These are phyloP conservation scores for Metschnikowia matae DNA, from an alignment of 805 yeast genomes.

Conservation along the genomic window DNA sequence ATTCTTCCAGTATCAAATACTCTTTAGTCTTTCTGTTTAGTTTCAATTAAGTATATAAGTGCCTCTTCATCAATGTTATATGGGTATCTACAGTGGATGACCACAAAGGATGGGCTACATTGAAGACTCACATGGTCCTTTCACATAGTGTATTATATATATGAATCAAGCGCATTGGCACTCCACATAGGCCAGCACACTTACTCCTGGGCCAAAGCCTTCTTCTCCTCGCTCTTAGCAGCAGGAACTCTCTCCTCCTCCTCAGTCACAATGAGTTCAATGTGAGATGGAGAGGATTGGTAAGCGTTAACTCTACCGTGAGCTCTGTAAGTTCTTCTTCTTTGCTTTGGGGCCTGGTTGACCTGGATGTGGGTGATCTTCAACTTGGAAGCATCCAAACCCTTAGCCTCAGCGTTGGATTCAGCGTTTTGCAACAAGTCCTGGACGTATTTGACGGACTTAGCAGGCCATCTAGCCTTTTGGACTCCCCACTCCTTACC, in stretches of 20 bases:
- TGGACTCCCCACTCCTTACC: conserved; percentile 99
- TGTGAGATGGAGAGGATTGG: conserved; percentile 98
- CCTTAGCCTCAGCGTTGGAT: conserved; percentile 96
- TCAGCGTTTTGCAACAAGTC: conserved; percentile 96
- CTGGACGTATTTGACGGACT: conserved; percentile 92
- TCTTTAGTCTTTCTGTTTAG: too few species aligned
- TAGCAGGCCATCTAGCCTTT: conserved; percentile 99
- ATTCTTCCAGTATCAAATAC: too few species aligned
- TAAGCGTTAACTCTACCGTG: conserved; percentile 99
- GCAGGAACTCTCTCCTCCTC: conserved; percentile 90
- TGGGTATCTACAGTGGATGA: background rate
- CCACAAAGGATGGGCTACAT: too few species aligned
- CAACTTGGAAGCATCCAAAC: conserved; percentile 92
- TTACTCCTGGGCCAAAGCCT: conserved; percentile 81
- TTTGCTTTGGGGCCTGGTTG: conserved; percentile 99
- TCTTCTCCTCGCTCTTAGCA: conserved; percentile 62
- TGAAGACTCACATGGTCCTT: background rate
- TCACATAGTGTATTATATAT: conserved; percentile 7
- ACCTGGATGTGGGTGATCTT: conserved; percentile 98
- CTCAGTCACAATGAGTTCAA: conserved; percentile 95
- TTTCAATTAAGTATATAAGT: too few species aligned
- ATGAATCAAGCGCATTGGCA: conserved; percentile 54
- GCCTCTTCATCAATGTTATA: too few species aligned
- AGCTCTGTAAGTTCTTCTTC: conserved; percentile 99
- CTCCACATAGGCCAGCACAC: conserved; percentile 89